These are phyloP conservation scores for Oligophagozyma castellii DNA, from an alignment of 1,139 yeast species.

Conservation along the genomic window DNA sequence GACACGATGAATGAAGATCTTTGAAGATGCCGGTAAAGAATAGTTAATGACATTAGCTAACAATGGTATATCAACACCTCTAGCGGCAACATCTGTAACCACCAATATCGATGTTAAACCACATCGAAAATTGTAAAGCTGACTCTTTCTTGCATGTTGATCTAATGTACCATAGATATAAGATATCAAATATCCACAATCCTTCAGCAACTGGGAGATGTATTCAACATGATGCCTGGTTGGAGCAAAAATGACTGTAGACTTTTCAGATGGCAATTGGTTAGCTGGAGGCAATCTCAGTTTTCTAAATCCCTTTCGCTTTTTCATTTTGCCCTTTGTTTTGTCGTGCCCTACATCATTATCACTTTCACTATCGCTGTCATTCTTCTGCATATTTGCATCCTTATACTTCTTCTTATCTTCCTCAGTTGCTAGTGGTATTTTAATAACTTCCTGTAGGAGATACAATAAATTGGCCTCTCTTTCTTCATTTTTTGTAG, in stretches of 20 bases:
- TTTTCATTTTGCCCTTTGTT: slow-evolving; percentile 24
- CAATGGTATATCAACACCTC: slow-evolving; percentile 98
- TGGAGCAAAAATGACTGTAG: slow-evolving; percentile 91
- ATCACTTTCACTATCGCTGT: slow-evolving; percentile 36
- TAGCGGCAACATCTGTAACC: slow-evolving; percentile 97
- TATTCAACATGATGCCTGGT: slow-evolving; percentile 97
- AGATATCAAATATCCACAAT: slow-evolving; percentile 75
- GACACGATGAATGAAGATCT: slow-evolving; percentile 90
- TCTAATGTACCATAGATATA: slow-evolving; percentile 90
- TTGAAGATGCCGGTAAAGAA: slow-evolving; percentile 82
- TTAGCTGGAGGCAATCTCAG: slow-evolving; percentile 64
- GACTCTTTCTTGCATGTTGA: slow-evolving; percentile 88
- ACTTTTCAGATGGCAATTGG: slow-evolving; percentile 66
- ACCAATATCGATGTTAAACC: slow-evolving; percentile 77
- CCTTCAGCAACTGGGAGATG: slow-evolving; percentile 50
- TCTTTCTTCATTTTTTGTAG: slow-evolving; percentile 72
- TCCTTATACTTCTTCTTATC: slow-evolving; percentile 38
- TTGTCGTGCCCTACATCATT: slow-evolving; percentile 29
- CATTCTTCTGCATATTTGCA: slow-evolving; percentile 28
- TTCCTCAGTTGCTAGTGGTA: slow-evolving; percentile 67
- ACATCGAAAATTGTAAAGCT: slow-evolving; percentile 67
- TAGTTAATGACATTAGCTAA: slow-evolving; percentile 88
- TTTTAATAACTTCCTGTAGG: slow-evolving; percentile 69
- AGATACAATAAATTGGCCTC: slow-evolving; percentile 73
- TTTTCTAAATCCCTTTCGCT: slow-evolving; percentile 31